phyloP scores from a whole-genome alignment of 2,329 filamentous ascomycete species.

The Colletotrichum tabaci region DNA sequence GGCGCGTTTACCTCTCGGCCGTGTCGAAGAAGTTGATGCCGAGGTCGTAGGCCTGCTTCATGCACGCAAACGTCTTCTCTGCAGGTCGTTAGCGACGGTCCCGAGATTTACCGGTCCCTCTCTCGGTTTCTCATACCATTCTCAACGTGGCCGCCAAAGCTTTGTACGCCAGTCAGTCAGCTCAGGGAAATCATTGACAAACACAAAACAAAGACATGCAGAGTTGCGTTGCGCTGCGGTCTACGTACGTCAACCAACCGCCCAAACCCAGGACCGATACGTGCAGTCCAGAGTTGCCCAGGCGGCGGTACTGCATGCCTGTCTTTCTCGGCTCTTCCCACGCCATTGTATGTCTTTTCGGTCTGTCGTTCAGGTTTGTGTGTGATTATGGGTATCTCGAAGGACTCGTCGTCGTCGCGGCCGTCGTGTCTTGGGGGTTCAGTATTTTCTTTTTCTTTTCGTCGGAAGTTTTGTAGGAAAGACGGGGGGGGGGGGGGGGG shows the following conservation, averaged over 20 bases:
- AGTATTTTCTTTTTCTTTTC: background rate
- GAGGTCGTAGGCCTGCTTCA: slow-evolving; percentile 73
- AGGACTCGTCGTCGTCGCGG: background rate
- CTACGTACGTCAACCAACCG: slow-evolving; percentile 69
- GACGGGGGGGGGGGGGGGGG: no score
- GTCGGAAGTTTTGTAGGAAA: background rate
- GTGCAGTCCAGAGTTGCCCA: slow-evolving; percentile 71
- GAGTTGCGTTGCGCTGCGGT: background rate
- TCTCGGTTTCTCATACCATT: slow-evolving; percentile 46
- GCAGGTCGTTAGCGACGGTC: slow-evolving; percentile 19
- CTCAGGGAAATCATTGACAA: background rate
- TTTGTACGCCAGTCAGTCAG: slow-evolving; percentile 40
- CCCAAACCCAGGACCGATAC: slow-evolving; percentile 78
- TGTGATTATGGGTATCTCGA: background rate
- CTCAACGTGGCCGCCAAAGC: slow-evolving; percentile 51
- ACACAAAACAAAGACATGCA: no score
- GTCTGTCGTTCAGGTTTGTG: background rate
- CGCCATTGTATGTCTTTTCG: slow-evolving; percentile 52
- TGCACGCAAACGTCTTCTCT: slow-evolving; percentile 73
- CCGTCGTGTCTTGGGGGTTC: background rate
- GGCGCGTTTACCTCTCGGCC: slow-evolving; percentile 60
- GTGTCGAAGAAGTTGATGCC: slow-evolving; percentile 77
- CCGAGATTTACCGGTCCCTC: background rate
- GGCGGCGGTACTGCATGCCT: slow-evolving; percentile 60
- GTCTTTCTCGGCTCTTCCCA: slow-evolving; percentile 61